Conservation (phyloP, 1,284 basidiomycete species). For the Sporisorium reilianum region DNA sequence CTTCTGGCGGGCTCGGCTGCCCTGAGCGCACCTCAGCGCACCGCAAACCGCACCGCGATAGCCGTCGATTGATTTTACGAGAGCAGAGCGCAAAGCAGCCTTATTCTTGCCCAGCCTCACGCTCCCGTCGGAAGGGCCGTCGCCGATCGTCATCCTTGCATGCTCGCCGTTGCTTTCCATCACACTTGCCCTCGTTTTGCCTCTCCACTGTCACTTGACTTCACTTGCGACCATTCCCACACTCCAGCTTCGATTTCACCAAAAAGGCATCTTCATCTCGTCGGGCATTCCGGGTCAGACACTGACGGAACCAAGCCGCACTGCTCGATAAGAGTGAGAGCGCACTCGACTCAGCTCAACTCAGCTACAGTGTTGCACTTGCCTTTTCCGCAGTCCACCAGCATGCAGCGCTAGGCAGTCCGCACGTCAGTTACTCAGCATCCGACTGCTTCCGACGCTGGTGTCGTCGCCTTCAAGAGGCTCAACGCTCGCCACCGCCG, state of each 20-base stretch:
- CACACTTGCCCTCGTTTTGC: neutral
- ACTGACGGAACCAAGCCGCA: constrained; percentile 1
- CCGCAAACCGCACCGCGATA: too few relatives aligned
- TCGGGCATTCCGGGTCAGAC: neutral
- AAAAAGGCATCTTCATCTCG: neutral
- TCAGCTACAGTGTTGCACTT: too few relatives aligned
- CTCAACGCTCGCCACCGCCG: neutral
- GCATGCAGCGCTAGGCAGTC: neutral
- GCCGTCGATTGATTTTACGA: neutral
- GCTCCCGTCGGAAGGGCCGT: constrained; percentile 5
- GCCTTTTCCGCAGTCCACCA: neutral
- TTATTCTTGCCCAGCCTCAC: neutral
- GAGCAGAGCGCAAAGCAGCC: neutral
- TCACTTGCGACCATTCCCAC: neutral
- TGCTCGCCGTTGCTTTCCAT: neutral
- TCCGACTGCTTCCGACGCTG: constrained; percentile 1
- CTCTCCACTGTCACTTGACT: too few relatives aligned
- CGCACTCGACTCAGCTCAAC: constrained; percentile 1
- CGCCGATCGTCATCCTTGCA: neutral
- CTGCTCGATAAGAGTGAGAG: neutral
- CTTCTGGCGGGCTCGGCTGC: constrained; percentile 1
- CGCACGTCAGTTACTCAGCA: neutral
- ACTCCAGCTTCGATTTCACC: neutral
- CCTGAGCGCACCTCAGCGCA: constrained; percentile 1
- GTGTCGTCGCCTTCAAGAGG: neutral